Conservation (phyloP, 805 yeast species). For the Wickerhamomyces chaumierensis region DNA sequence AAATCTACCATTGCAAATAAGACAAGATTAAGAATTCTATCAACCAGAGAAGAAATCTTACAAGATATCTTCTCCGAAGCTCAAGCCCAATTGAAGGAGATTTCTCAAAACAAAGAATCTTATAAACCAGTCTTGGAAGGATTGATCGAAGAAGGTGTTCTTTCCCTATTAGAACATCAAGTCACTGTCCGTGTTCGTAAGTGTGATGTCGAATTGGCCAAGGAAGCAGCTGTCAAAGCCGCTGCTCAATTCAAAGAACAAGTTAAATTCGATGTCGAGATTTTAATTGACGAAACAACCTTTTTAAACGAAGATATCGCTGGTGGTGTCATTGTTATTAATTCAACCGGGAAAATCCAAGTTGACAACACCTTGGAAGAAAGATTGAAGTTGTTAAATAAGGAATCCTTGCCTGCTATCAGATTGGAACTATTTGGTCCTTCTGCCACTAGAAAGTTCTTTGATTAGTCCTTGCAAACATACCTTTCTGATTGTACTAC, state of each 20-base stretch:
- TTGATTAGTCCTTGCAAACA: constrained; percentile 57
- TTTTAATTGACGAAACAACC: constrained; percentile 43
- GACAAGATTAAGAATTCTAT: constrained; percentile 81
- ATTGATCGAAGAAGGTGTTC: constrained; percentile 68
- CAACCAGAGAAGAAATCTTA: constrained; percentile 75
- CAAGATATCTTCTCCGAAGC: constrained; percentile 66
- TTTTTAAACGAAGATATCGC: constrained; percentile 54
- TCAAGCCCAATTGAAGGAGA: constrained; percentile 43
- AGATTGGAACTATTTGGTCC: constrained; percentile 85
- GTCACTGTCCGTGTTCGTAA: constrained; percentile 60
- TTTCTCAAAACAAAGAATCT: constrained; percentile 40
- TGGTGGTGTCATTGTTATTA: constrained; percentile 77
- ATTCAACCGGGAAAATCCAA: constrained; percentile 71
- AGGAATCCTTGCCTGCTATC: constrained; percentile 84
- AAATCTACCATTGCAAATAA: constrained; percentile 93
- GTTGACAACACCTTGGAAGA: constrained; percentile 91
- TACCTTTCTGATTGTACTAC: background rate
- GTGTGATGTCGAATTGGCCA: constrained; percentile 47
- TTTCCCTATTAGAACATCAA: constrained; percentile 60
- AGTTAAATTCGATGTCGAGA: constrained; percentile 44
- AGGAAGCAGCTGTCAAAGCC: constrained; percentile 49
- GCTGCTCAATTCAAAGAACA: constrained; percentile 50
- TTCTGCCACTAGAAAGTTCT: constrained; percentile 79
- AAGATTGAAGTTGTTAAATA: constrained; percentile 73
- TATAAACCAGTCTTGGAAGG: constrained; percentile 66